Evolutionary conservation across 345 rosid species (phyloP).

Genomic region (Crucihimalaya himalaica): DNA sequence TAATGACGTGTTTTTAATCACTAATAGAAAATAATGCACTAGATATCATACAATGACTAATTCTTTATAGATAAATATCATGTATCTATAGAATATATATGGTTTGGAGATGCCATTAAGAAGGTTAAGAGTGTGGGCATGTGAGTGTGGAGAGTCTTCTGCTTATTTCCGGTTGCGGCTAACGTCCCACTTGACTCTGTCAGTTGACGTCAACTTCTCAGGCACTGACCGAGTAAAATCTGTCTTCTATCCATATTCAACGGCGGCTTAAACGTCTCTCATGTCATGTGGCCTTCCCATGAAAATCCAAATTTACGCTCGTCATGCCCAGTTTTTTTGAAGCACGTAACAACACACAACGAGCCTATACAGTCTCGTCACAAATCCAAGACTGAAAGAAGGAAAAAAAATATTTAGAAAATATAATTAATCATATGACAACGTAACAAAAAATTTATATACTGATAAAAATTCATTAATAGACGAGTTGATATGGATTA

Average conservation of each 20-base stretch:
- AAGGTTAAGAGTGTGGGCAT: neutral
- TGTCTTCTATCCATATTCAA: conserved; percentile 30
- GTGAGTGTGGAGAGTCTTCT: conserved; percentile 33
- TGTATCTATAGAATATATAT: neutral
- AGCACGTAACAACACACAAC: conserved; percentile 27
- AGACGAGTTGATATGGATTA: neutral
- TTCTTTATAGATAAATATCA: neutral
- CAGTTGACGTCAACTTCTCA: conserved; percentile 36
- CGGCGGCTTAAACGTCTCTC: conserved; percentile 31
- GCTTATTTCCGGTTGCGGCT: conserved; percentile 38
- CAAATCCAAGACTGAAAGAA: neutral
- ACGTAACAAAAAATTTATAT: too few relatives aligned
- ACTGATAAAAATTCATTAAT: neutral
- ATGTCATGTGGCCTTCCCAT: conserved; percentile 25
- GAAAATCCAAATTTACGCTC: conserved; percentile 22
- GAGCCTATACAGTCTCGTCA: neutral
- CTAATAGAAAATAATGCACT: neutral
- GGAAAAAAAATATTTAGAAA: neutral
- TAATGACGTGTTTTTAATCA: neutral
- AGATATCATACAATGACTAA: neutral
- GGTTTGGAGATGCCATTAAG: neutral
- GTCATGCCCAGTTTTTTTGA: conserved; percentile 4
- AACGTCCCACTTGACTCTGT: conserved; percentile 38
- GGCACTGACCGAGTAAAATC: conserved; percentile 9
- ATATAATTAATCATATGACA: conserved; percentile 9